A percentile compares a stretch with the other conserved stretches of the same genome.
Conservation (phyloP, 2,329 filamentous ascomycete species). For the Neocatenulostroma microsporum region DNA sequence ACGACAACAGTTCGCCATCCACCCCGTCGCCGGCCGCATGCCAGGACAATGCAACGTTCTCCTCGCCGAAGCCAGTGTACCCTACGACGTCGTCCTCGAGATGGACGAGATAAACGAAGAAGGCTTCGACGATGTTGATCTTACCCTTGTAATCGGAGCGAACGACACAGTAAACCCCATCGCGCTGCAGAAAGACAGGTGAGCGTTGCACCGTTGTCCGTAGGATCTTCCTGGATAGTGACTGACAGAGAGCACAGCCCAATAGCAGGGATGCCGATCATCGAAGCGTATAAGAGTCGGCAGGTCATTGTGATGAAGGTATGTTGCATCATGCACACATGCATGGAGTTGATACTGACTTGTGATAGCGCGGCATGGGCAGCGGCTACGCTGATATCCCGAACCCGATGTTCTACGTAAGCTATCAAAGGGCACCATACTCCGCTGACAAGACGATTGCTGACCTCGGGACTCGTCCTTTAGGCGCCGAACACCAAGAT, state of each 20-base stretch:
- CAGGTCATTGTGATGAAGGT: conserved; percentile 93
- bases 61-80: conserved; percentile 77
- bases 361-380: conserved; percentile 73
- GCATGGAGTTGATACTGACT: too few species aligned
- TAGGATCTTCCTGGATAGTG: too few species aligned
- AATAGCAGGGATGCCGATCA: conserved; percentile 86
- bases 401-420: conserved; percentile 76
- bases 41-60: conserved; percentile 89
- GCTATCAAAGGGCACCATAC: too few species aligned
- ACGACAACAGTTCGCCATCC: conserved; percentile 84
- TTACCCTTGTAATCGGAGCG: conserved; percentile 82
- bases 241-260: too few species aligned
- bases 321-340: too few species aligned
- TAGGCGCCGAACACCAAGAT: conserved; percentile 60
- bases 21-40: conserved; percentile 86
- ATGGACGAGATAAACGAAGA: conserved; percentile 98
- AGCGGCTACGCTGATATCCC: conserved; percentile 86
- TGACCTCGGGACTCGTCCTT: too few species aligned
- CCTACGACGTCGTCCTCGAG: conserved; percentile 86
- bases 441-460: too few species aligned
- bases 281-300: conserved; percentile 92
- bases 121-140: conserved; percentile 67
- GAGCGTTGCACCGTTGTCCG: too few species aligned
- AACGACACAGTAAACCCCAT: conserved; percentile 93
- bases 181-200: conserved; percentile 69